Evolutionary conservation across 768 basidiomycete genomes (phyloP), one percentile per base, ranked within the genome.

Genomic region (Kwoniella shandongensis): DNA sequence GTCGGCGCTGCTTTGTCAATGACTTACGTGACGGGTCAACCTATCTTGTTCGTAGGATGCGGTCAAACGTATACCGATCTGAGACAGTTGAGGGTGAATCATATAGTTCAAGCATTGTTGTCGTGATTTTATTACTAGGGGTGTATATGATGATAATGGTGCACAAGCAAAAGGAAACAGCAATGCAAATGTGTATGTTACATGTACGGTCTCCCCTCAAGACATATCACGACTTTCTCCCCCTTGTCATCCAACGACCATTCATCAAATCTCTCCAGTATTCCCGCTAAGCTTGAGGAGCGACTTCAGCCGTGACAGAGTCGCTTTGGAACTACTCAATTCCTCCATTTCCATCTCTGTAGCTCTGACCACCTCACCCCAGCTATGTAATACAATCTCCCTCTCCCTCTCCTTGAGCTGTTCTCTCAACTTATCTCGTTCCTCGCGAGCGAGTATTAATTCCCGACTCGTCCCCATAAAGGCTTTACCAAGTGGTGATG

Each of bases 51-150:
- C 75, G 91, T 99, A 62, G 96, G 96, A 6, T 96, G 91, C 69
- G 96, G 96, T 35, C 92, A 98, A 88, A 99, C 96, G 0, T 99
- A 98, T 77, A 96, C 92, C 29, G 96, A 99, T 78, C 77, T 99
- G 69, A 82, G 91, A 48, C 91, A 94, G 73, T 75, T 99, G 62
- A 82, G 88, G 58, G 94, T 98, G 30, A 83, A 81, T 4, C 96
- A 96, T 69, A 92, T 99, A 57, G 94, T 98, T 13, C 84, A 90
- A 66, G 93, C 94, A 38, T 87, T 98, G 69, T 79, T 99, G 66
- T 60, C 62, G 46, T 67, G 51, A 46, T 35, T 18, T 41, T 40
- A 27, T 25, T 15, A 20, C 20, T n/a, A n/a, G n/a, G n/a, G n/a
- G n/a, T n/a, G n/a, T n/a, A n/a, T n/a, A n/a, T n/a, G n/a, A n/a